These are phyloP conservation scores for Sechiopsis laciniata DNA, from an alignment of 306 rosid genomes.

Conservation along the genomic window DNA sequence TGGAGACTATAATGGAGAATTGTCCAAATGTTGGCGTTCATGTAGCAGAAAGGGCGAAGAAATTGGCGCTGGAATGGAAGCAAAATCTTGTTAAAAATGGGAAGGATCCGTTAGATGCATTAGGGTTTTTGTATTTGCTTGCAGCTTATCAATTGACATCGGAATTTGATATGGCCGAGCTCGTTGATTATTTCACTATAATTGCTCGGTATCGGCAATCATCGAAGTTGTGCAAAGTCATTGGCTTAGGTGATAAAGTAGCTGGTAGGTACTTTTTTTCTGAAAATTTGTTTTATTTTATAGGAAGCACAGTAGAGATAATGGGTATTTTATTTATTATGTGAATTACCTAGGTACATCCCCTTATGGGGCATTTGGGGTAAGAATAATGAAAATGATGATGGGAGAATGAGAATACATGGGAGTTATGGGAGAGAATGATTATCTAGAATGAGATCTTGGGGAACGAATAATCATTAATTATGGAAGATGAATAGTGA, in stretches of 20 bases:
- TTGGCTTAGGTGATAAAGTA: conserved; percentile 39
- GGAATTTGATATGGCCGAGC: conserved; percentile 45
- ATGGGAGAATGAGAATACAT: too few species aligned
- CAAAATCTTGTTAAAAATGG: conserved; percentile 28
- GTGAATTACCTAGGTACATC: too few species aligned
- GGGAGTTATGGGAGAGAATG: too few species aligned
- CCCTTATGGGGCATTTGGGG: too few species aligned
- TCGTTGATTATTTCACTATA: conserved; percentile 35
- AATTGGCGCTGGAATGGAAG: conserved; percentile 48
- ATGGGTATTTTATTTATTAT: not conserved
- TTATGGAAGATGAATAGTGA: too few species aligned
- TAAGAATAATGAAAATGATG: too few species aligned
- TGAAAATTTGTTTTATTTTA: not conserved
- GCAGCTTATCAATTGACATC: conserved; percentile 45
- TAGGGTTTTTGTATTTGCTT: conserved; percentile 58
- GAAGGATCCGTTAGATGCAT: conserved; percentile 33
- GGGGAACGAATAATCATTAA: too few species aligned
- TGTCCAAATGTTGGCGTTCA: conserved; percentile 32
- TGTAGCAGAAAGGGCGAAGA: conserved; percentile 47
- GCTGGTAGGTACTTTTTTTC: conserved; percentile 25
- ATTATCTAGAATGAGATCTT: too few species aligned
- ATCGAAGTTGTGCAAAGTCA: conserved; percentile 37
- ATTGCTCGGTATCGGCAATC: conserved; percentile 41
- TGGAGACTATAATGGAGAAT: conserved; percentile 44
- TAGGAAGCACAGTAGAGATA: not conserved